A percentile compares a stretch with the other conserved stretches of the same genome.
Evolutionary conservation across 768 basidiomycete species (phyloP).

Genomic region (Hericium coralloides): DNA sequence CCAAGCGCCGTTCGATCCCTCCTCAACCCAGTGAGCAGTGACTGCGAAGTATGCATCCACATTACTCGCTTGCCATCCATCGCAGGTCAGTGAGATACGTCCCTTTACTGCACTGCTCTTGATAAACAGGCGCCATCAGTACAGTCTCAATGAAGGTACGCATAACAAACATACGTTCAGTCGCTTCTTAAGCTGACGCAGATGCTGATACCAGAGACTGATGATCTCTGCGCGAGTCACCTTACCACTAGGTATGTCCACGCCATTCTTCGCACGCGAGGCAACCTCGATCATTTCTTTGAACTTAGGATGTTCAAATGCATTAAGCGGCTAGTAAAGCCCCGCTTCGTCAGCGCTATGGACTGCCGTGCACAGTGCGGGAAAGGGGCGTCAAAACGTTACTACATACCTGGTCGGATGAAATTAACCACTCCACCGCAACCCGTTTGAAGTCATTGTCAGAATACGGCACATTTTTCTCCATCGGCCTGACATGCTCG

Average conservation of each 20-base stretch:
- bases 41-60: slow-evolving; percentile 31
- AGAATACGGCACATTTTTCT: background rate
- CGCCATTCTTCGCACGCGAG: slow-evolving; percentile 25
- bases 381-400: background rate
- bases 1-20: slow-evolving; percentile 19
- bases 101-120: slow-evolving; percentile 18
- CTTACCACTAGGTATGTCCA: slow-evolving; percentile 26
- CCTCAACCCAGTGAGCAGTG: slow-evolving; percentile 32
- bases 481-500: background rate
- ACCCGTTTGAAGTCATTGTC: background rate
- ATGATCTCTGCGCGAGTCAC: slow-evolving; percentile 21
- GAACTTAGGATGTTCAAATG: slow-evolving; percentile 26
- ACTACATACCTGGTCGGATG: background rate
- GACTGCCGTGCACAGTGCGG: background rate
- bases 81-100: slow-evolving; percentile 26
- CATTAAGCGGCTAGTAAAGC: slow-evolving; percentile 19
- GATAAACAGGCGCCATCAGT: background rate
- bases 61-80: slow-evolving; percentile 33
- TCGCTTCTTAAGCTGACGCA: background rate
- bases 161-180: slow-evolving; percentile 16
- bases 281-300: slow-evolving; percentile 29
- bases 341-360: background rate
- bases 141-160: background rate
- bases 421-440: background rate
- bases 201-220: slow-evolving; percentile 17